Percentiles rank a stretch among this genome's conserved stretches.
Evolutionary conservation across 2,329 filamentous ascomycete species (phyloP).

Genomic region (Pyrenophora graminea): DNA sequence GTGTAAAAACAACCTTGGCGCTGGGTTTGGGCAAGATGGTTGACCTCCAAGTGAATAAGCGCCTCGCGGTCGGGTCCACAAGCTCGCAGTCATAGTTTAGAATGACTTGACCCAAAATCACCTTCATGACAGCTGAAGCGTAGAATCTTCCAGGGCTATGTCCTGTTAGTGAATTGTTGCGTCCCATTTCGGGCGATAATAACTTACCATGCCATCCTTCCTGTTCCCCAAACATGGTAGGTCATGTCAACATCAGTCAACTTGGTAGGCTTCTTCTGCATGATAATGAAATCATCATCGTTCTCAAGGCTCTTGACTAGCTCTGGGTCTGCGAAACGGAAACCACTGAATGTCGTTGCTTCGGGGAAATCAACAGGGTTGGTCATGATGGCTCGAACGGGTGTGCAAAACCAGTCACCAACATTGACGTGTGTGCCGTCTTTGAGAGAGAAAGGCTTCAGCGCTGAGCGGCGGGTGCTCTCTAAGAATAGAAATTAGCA

Average conservation of each 20-base stretch:
- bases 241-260: constrained; percentile 18
- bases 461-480: constrained; percentile 20
- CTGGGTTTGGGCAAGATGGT: constrained; percentile 18
- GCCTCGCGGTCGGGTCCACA: constrained; percentile 9
- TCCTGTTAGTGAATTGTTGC: not conserved
- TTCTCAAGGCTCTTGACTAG: constrained; percentile 8
- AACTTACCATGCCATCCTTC: constrained; percentile 23
- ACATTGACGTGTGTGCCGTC: constrained; percentile 20
- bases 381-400: constrained; percentile 22
- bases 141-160: constrained; percentile 21
- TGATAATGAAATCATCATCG: not conserved
- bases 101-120: constrained; percentile 18
- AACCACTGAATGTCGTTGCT: constrained; percentile 22
- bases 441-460: constrained; percentile 20
- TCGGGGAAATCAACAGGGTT: constrained; percentile 15
- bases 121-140: constrained; percentile 22
- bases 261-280: constrained; percentile 16
- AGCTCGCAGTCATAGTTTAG: constrained; percentile 24
- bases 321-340: constrained; percentile 21
- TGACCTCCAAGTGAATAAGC: constrained; percentile 19
- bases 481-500: constrained; percentile 2
- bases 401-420: constrained; percentile 26
- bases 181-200: too few relatives aligned
- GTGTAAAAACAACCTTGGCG: constrained; percentile 17
- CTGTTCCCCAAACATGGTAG: constrained; percentile 25